These are phyloP conservation scores for Tephrocybe rancida DNA, from an alignment of 768 basidiomycete species.

Conservation along the genomic window DNA sequence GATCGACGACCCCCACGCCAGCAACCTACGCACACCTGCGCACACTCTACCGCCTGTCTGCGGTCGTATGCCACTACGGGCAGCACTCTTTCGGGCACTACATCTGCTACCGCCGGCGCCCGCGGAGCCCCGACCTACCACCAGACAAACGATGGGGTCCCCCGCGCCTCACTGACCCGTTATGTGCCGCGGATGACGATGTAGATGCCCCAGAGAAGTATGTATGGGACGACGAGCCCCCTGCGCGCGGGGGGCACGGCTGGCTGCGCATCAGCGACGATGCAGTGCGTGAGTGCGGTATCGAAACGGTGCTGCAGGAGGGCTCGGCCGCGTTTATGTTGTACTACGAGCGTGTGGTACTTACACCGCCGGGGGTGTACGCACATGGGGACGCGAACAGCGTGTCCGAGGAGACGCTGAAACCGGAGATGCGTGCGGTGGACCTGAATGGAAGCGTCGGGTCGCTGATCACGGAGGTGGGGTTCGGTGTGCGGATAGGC, in stretches of 20 bases:
- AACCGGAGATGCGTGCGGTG: constrained; percentile 48
- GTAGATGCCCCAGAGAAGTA: constrained; percentile 35
- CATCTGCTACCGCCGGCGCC: constrained; percentile 87
- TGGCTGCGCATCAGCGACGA: constrained; percentile 94
- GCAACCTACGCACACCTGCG: constrained; percentile 52
- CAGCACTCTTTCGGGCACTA: constrained; percentile 95
- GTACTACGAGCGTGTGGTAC: constrained; percentile 79
- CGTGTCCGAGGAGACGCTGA: constrained; percentile 69
- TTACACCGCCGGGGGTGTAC: constrained; percentile 25
- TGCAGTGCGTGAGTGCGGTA: constrained; percentile 71
- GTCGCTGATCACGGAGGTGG: constrained; percentile 48
- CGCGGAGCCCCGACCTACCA: constrained; percentile 46
- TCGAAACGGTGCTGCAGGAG: constrained; percentile 74
- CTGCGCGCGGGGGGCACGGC: constrained; percentile 59
- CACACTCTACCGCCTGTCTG: constrained; percentile 82
- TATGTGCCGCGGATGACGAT: constrained; percentile 26
- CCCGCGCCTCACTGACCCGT: constrained; percentile 33
- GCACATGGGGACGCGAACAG: constrained; percentile 16
- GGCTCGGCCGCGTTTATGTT: constrained; percentile 87
- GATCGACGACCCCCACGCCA: constrained; percentile 60
- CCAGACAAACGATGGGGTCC: constrained; percentile 38
- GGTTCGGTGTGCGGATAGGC: constrained; percentile 35
- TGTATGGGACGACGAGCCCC: constrained; percentile 55
- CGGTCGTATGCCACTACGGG: constrained; percentile 92
- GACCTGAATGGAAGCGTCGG: constrained; percentile 49